Base-by-base conservation (phyloP, 139 green algal genomes). In the Ulvella scutata region DNA sequence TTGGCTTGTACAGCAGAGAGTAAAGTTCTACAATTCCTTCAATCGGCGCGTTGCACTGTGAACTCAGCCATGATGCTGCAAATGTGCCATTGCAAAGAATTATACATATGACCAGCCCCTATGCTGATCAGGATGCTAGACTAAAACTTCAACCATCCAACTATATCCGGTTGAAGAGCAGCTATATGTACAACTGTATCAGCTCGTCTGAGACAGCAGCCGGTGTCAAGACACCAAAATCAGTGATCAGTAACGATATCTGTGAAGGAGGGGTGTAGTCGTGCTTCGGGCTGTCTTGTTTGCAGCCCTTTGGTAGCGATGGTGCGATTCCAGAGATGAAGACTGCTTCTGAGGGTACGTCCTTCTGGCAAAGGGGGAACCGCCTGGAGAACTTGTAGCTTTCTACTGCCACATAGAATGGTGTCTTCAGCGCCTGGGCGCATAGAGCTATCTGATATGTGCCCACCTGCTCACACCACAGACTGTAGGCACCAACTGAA, bases 171-270 rank as follows among this genome's bases (percentile, higher is more conserved):
- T n/a, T n/a, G n/a, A n/a, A n/a, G n/a, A n/a, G n/a, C n/a, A n/a
- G n/a, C n/a, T n/a, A 93, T 0, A 83, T 77, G 77, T 98, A 98
- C 40, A 98, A 81, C 86, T 96, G 88, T 74, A 98, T 98, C 9
- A 98, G 87, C 84, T 97, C 92, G 77, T 98, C 94, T 33, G 78
- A 90, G 31, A 98, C 94, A 13, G 93, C 94, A 39, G 94, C 92
- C 2, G 94, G 92, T 9, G 93, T 98, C 17, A 98, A 82, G 75
- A 98, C 90, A 3, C 94, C 94, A 28, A 95, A 82, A 73, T 95
- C 90, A 2, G 87, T 96, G 72, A 98, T 90, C 21, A 98, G 83
- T 38, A 97, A 85, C 37, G 87, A 86, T 74, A 98, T 92, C 77
- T 87, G 88, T 29, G 87, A 35, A 1, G 93, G 92, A 28, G 93